Base-by-base conservation (phyloP, 192 early-diverging fungal genomes). In the Coemansia sp. region DNA sequence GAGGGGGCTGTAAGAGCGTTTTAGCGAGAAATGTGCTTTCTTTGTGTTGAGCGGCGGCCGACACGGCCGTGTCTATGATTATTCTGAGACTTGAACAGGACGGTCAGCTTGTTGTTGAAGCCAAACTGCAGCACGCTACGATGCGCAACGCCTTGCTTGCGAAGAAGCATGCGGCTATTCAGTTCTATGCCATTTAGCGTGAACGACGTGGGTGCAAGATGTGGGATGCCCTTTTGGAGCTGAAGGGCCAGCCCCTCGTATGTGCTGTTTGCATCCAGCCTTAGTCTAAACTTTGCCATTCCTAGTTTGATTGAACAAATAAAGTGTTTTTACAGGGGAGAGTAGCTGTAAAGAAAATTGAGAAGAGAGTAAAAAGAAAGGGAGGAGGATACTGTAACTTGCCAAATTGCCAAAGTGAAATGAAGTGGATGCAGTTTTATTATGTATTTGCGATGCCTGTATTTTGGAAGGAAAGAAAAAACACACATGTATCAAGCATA, bases 261-360 rank as follows among this genome's bases (percentile, higher is more conserved):
- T n/a, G 56, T 58, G 35, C 30, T 35, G 56, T 58, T 58, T 24
- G n/a, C 15, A 35, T 58, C 56, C 56, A 58, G 7, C 30, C 10
- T 38, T n/a, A 58, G 33, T 16, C 56, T 58, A 58, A 58, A 58
- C 1, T 58, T 58, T 58, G 56, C 56, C 56, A 58, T 58, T 52
- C 8, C 34, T 58, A 53, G 52, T 53, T 53, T 20, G 44, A 11
- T 45, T n/a, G n/a, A n/a, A n/a, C n/a, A n/a, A 7, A 24, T 24
- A 11, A 52, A 10, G 0, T 21, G 49, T 52, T 10, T 36, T 58
- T 58, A 5, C 16, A 36, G 5, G 38, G 38, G 10, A 10, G 38
- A 39, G 33, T 34, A 58, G 16, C 1, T 56, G 24, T n/a, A 56
- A 56, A 24, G 49, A 48, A 48, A n/a, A n/a, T 48, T 2, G 6